Base-by-base conservation (phyloP, 257 asterid genomes). In the Galeopsis tetrahit region DNA sequence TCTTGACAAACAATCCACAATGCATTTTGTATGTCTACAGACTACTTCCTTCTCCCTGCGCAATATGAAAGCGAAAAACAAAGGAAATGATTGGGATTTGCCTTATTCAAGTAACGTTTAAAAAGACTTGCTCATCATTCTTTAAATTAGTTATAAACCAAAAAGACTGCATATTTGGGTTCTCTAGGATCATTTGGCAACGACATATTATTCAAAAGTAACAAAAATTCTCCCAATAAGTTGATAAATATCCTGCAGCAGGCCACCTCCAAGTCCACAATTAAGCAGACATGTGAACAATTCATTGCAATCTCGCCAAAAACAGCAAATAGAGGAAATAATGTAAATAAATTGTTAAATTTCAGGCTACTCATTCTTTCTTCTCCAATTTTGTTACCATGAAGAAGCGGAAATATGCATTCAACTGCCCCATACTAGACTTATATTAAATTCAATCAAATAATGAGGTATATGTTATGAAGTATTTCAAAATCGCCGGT, bases 41-140 rank as follows among this genome's bases (percentile, higher is more conserved):
- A 82, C 72, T 82, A 86, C 71, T 81, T 68, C 86, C 81, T 73
- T 76, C 81, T 71, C 74, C 96, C 97, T 91, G 96, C 88, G 89
- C 78, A 84, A 80, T 80, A 78, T 52, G 80, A 79, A 85, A 75
- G 48, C 42, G 81, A 57, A 79, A 84, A 76, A 72, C 67, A 34
- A 77, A 74, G 52, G 82, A 79, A 80, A 84, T 84, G 73, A 84
- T 79, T 84, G 89, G 89, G 79, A 87, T 75, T 75, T 82, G 89
- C 82, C 78, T 43, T 52, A 53, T 72, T 62, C 79, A 75, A 67
- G 76, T 66, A 79, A 69, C 7, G 55, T 36, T 70, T 1, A 74
- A 53, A 46, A 63, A 67, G 11, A 71, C 56, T 68, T 76, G 74
- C 67, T 32, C 33, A 36, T 46, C 53, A 64, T 52, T 75, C 67